A percentile compares a stretch with the other conserved stretches of the same genome.
phyloP scores from a whole-genome alignment of 768 basidiomycete genomes.

The Boletus rufocinnamomeus region DNA sequence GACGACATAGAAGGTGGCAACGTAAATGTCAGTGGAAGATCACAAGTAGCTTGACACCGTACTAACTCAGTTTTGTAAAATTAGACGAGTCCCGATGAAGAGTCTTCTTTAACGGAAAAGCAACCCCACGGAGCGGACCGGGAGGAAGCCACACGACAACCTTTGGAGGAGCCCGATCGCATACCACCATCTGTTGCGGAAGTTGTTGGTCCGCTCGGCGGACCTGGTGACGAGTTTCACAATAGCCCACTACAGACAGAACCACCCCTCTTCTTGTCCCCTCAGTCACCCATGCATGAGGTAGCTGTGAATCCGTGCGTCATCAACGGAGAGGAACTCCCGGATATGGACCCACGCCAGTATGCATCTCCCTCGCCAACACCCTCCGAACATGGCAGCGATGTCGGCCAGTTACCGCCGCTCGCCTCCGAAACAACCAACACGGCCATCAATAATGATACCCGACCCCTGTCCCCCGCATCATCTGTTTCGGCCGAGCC shows the following conservation, averaged over 20 bases:
- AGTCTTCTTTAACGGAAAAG: not conserved
- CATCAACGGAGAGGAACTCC: not conserved
- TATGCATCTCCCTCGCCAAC: slow-evolving; percentile 25
- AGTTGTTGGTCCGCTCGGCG: not conserved
- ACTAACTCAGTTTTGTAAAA: slow-evolving; percentile 6
- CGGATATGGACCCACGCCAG: not conserved
- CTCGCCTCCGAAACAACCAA: slow-evolving; percentile 1
- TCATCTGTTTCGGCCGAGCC: slow-evolving; percentile 17
- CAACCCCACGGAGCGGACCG: not conserved
- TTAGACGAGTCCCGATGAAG: slow-evolving; percentile 7
- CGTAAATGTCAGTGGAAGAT: slow-evolving; percentile 5
- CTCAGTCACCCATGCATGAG: slow-evolving; percentile 3
- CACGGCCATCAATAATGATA: slow-evolving; percentile 2
- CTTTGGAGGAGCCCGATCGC: not conserved
- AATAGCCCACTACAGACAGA: slow-evolving; percentile 1
- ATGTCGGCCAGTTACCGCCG: slow-evolving; percentile 1
- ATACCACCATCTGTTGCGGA: not conserved
- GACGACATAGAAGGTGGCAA: not conserved
- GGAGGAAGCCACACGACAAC: not conserved
- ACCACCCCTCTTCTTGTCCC: not conserved
- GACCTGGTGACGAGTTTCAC: not conserved
- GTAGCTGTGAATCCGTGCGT: not conserved
- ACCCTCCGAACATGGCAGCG: slow-evolving; percentile 33
- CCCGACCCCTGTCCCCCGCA: slow-evolving; percentile 12
- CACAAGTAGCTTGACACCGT: not conserved